A percentile compares a stretch with the other conserved stretches of the same genome.
Conservation (phyloP, 208 protist species). For the Trypanosoma rangeli region DNA sequence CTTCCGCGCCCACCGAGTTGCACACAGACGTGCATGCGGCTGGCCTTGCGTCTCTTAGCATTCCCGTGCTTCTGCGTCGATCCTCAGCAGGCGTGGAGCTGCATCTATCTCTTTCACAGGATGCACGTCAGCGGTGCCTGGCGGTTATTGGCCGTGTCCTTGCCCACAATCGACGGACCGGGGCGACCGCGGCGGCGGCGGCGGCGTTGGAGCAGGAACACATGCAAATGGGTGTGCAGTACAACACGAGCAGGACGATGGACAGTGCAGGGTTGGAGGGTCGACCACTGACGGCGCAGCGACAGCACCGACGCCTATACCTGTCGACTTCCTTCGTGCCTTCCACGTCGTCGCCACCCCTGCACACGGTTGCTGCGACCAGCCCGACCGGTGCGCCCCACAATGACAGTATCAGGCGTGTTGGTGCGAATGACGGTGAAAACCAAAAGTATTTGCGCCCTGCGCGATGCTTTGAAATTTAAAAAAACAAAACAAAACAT, state of each 20-base stretch:
- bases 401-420: background rate
- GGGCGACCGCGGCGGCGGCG: background rate
- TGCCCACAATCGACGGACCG: background rate
- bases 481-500: too few relatives aligned
- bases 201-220: constrained; percentile 1
- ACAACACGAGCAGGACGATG: constrained; percentile 29
- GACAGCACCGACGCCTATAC: constrained; percentile 29
- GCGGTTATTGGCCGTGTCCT: constrained; percentile 55
- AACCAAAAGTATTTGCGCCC: background rate
- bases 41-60: constrained; percentile 13
- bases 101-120: constrained; percentile 34
- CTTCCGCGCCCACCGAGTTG: background rate
- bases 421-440: background rate
- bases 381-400: background rate
- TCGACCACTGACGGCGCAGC: constrained; percentile 6
- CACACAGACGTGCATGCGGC: background rate
- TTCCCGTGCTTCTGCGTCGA: constrained; percentile 16
- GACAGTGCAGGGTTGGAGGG: constrained; percentile 23
- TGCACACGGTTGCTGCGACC: too few relatives aligned
- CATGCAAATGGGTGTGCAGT: constrained; percentile 21
- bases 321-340: background rate
- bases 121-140: constrained; percentile 39
- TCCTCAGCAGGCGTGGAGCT: constrained; percentile 33
- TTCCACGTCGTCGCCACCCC: background rate
- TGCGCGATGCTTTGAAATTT: constrained; percentile 15